These are phyloP conservation scores for Dictyostelium discoideum DNA, from an alignment of 78 protist genomes.

Conservation along the genomic window DNA sequence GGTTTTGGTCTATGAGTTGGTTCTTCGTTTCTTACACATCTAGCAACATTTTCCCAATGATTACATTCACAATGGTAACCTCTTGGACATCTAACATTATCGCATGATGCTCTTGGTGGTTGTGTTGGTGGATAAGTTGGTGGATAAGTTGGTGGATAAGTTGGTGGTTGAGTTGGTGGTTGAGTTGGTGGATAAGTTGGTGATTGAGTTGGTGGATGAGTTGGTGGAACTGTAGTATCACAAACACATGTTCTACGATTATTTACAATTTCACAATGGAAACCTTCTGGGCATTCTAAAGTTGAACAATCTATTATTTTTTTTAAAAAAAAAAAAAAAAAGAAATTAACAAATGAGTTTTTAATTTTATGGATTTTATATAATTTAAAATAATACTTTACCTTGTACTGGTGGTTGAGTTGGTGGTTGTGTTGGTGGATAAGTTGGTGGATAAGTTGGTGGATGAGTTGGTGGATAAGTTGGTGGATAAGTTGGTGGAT, in stretches of 20 bases:
- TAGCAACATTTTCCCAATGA: neutral
- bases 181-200: neutral
- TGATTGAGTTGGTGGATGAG: neutral
- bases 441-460: neutral
- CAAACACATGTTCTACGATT: neutral
- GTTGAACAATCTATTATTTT: neutral
- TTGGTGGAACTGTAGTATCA: neutral
- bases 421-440: neutral
- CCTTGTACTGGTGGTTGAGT: neutral
- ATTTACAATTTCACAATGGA: constrained; percentile 4
- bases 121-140: neutral
- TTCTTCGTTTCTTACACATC: neutral
- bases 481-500: neutral
- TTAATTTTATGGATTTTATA: neutral
- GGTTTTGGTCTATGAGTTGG: constrained; percentile 3
- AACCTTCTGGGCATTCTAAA: constrained; percentile 8
- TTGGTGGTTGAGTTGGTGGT: neutral
- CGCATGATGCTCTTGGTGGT: neutral
- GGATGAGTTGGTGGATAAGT: neutral
- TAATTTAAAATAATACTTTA: neutral
- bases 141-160: neutral
- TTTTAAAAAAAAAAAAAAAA: neutral
- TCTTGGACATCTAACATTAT: neutral
- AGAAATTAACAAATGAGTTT: neutral
- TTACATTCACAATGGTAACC: neutral